Evolutionary conservation across 495 filamentous ascomycete genomes (phyloP).

Genomic region (Penicilliopsis zonata): DNA sequence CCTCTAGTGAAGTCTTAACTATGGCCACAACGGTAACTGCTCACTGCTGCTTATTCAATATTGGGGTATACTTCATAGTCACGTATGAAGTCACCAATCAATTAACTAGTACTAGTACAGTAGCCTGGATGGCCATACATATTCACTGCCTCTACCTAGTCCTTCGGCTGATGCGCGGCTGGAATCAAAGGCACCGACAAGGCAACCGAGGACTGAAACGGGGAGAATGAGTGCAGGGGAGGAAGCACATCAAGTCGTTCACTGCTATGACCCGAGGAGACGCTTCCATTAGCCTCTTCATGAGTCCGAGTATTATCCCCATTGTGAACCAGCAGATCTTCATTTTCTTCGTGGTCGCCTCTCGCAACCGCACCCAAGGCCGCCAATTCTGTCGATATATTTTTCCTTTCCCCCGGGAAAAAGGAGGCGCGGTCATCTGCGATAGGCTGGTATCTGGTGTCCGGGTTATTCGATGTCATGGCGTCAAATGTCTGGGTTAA

Average conservation of each 20-base stretch:
- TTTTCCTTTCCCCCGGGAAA: conserved; percentile 91
- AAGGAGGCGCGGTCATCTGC: conserved; percentile 92
- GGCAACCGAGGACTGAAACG: conserved; percentile 54
- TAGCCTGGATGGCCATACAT: no score
- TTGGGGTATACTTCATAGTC: no score
- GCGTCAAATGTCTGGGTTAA: conserved; percentile 73
- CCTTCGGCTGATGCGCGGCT: no score
- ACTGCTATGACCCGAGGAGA: conserved; percentile 15
- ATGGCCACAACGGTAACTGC: no score
- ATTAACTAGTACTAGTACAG: no score
- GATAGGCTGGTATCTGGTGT: conserved; percentile 94
- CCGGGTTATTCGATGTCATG: conserved; percentile 87
- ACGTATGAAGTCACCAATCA: no score
- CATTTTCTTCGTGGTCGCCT: conserved; percentile 77
- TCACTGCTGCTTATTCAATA: no score
- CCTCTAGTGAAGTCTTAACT: no score
- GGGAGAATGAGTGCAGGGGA: conserved; percentile 30
- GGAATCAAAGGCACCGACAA: no score
- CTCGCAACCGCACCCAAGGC: conserved; percentile 87
- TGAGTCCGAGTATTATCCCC: conserved; percentile 27
- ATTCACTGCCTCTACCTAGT: no score
- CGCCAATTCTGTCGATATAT: conserved; percentile 85
- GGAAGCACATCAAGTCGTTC: conserved; percentile 1
- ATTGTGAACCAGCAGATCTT: conserved; percentile 54
- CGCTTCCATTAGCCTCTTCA: conserved; percentile 14